Base-by-base conservation (phyloP, 176 grass and related monocot genomes). In the Paspalum notatum region DNA sequence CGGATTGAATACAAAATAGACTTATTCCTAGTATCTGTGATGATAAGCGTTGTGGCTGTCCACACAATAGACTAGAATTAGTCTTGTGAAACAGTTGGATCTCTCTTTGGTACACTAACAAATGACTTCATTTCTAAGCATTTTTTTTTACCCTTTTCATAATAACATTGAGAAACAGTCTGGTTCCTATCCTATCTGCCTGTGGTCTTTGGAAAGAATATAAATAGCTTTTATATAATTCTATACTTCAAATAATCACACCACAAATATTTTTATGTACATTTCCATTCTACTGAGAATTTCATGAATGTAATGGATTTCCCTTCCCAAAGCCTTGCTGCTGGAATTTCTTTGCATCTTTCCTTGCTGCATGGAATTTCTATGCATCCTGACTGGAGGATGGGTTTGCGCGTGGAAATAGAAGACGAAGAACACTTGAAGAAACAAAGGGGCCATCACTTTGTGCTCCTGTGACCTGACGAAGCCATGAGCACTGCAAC, bases 401-500 rank as follows among this genome's bases (percentile, higher is more conserved):
- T 32, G 1, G 32, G 22, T 25, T 59, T 25, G 56, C 21, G 21
- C 10, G 24, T 59, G 56, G 21, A 59, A 25, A 22, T 20, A 58
- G 38, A 13, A 63, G 47, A 37, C 24, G 25, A 62, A 61, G 26
- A 60, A 17, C n/a, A 32, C 13, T 65, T 26, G 13, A 41, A 75
- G 24, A 32, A 26, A 26, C 70, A 66, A 47, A 22, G 32, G 32
- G 32, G 32, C 32, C 32, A 47, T 91, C 85, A 81, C 60, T 83
- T 66, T 25, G 81, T 82, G 69, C 56, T 99, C 74, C 93, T 93
- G 67, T 99, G 88, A 14, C 90, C 97, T 68, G 97, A 85, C 11
- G 97, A 99, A 90, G 91, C 97, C 97, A 99, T 96, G 20, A 99
- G 93, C 70, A 87, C 61, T 3, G 66, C 91, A 0, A 99, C 97